Percentiles rank a stretch among this genome's conserved stretches.
Conservation (phyloP, 805 yeast species). For the Pichia kluyveri region DNA sequence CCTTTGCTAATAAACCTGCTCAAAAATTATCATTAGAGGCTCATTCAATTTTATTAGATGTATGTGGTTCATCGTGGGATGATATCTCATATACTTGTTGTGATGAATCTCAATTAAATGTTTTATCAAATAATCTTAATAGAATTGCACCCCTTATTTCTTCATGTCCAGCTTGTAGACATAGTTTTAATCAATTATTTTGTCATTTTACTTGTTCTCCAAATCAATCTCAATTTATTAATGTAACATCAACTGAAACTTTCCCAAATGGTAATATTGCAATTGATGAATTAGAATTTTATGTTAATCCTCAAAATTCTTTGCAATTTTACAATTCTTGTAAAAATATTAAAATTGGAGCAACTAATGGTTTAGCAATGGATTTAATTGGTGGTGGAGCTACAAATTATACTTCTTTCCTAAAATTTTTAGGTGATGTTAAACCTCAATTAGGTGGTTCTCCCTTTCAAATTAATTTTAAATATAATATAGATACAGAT, state of each 20-base stretch:
- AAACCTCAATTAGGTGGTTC: slow-evolving; percentile 93
- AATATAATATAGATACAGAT: slow-evolving; percentile 34
- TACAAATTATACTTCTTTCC: slow-evolving; percentile 53
- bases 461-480: slow-evolving; percentile 84
- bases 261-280: slow-evolving; percentile 45
- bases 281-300: slow-evolving; percentile 65
- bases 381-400: slow-evolving; percentile 99
- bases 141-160: slow-evolving; percentile 76
- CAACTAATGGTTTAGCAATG: slow-evolving; percentile 95
- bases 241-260: slow-evolving; percentile 46
- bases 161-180: slow-evolving; percentile 88
- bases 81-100: slow-evolving; percentile 55
- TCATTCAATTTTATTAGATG: slow-evolving; percentile 34
- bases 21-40: slow-evolving; percentile 37
- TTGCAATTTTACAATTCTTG: slow-evolving; percentile 69
- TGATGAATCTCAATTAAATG: slow-evolving; percentile 47
- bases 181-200: slow-evolving; percentile 75
- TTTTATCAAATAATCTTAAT: slow-evolving; percentile 50
- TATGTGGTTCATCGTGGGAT: slow-evolving; percentile 71
- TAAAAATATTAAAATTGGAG: slow-evolving; percentile 80
- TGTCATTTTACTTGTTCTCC: slow-evolving; percentile 90
- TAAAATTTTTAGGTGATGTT: slow-evolving; percentile 88
- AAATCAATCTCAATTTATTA: slow-evolving; percentile 64
- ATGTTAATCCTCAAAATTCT: slow-evolving; percentile 59
- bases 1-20: slow-evolving; percentile 51